Base-by-base conservation (phyloP, 352 stramenopile genomes). In the Globisporangium barbulae region DNA sequence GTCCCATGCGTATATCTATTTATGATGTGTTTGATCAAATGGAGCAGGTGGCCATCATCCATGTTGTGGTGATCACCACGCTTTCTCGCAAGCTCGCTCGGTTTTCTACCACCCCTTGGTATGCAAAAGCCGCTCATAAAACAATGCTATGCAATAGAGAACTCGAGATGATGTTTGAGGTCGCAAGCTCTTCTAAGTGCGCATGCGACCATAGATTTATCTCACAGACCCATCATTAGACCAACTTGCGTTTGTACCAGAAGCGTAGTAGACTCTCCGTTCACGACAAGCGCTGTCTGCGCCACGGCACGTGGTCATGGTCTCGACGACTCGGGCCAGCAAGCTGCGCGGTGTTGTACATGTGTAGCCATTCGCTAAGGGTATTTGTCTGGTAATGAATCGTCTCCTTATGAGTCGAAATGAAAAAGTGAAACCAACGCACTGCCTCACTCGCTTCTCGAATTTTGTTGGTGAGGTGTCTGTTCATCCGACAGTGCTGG, bases 121-220 rank as follows among this genome's bases (percentile, higher is more conserved):
- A 69, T 74, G 64, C 44, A 66, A 69, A 79, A 79, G 80, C 76
- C 69, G 65, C 70, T 79, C 59, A 73, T 81, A 76, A 79, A 76
- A 76, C 67, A 45, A 63, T 64, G 52, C 63, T 65, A 72, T 88
- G 79, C 81, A 47, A 85, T 63, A 78, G 17, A 33, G 22, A 87
- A 57, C 3, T 33, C 25, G 64, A 72, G 70, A 78, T 76, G 76
- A 66, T 73, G 82, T 91, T 91, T 90, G 83, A 90, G 80, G 83
- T 91, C 85, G 83, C 80, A 75, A 72, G 78, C 59, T 70, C 75
- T 68, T 63, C 59, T 49, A 66, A 59, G 55, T 91, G 83, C 76
- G 83, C 83, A 81, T 75, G 80, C 78, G 77, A 90, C 68, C 76
- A 91, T 91, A 91, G 70, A 91, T 61, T 68, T 73, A 81, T 82